A percentile compares a stretch with the other conserved stretches of the same genome.
phyloP scores from a whole-genome alignment of 2,329 filamentous ascomycete species.

The Hymenoscyphus repandus region DNA sequence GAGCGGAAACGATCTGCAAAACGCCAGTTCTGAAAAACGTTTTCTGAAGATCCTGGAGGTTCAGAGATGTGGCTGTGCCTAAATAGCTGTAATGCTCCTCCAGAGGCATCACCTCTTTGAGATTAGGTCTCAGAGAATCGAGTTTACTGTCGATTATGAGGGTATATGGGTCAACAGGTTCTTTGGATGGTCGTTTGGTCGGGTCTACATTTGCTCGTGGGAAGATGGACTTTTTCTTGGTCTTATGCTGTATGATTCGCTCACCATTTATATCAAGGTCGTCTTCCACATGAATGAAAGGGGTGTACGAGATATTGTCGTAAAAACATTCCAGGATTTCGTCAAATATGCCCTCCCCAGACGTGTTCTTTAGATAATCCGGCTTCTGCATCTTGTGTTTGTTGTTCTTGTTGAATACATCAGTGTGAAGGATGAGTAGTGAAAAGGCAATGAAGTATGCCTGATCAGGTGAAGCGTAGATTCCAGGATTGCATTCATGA shows the following conservation, averaged over 20 bases:
- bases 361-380: conserved; percentile 93
- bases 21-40: conserved; percentile 90
- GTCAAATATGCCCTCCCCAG: conserved; percentile 85
- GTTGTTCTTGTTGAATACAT: conserved; percentile 99
- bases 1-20: conserved; percentile 88
- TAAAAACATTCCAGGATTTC: conserved; percentile 95
- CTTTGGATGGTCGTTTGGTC: conserved; percentile 60
- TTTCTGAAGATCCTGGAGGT: conserved; percentile 76
- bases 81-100: conserved; percentile 90
- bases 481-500: conserved; percentile 96
- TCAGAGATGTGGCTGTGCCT: conserved; percentile 68
- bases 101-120: conserved; percentile 87
- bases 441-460: conserved; percentile 99
- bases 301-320: conserved; percentile 97
- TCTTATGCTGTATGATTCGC: conserved; percentile 64
- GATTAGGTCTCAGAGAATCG: conserved; percentile 73
- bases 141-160: conserved; percentile 87
- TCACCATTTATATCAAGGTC: conserved; percentile 76
- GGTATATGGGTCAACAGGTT: conserved; percentile 92
- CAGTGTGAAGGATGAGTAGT: conserved; percentile 90
- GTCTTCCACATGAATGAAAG: conserved; percentile 96
- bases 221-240: conserved; percentile 65
- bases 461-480: conserved; percentile 85
- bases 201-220: conserved; percentile 60
- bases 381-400: conserved; percentile 97